A percentile compares a stretch with the other conserved stretches of the same genome.
phyloP scores from a whole-genome alignment of 106 monocot species.

The Cymbidium sinense region DNA sequence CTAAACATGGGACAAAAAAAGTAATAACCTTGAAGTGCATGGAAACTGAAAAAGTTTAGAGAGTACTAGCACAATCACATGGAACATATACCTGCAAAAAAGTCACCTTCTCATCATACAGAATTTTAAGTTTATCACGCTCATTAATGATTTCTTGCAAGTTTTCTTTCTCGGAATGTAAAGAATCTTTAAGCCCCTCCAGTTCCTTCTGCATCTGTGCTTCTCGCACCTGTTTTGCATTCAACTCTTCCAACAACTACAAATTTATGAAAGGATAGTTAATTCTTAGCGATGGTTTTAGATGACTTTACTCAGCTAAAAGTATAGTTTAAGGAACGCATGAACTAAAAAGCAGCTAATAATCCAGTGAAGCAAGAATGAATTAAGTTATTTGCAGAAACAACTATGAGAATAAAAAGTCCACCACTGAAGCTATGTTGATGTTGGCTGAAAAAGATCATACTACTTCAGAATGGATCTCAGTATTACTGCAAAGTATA shows the following conservation, averaged over 20 bases:
- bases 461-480: not conserved
- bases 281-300: not conserved
- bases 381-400: not conserved
- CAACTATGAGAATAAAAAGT: not conserved
- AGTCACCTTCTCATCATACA: conserved; percentile 71
- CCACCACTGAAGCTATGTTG: not conserved
- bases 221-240: conserved; percentile 59
- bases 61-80: not conserved
- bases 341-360: not conserved
- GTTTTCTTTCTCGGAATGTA: conserved; percentile 59
- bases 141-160: conserved; percentile 41
- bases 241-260: conserved; percentile 77
- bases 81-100: conserved; percentile 66
- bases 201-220: conserved; percentile 65
- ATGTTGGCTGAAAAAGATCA: not conserved
- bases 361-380: not conserved
- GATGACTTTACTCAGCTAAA: not conserved
- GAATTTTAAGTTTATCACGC: conserved; percentile 45
- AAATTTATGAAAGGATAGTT: not conserved
- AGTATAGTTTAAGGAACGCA: not conserved
- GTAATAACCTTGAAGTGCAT: not conserved
- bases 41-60: not conserved
- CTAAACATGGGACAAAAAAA: not conserved
- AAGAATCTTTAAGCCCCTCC: conserved; percentile 55
- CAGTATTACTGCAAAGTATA: not conserved